A percentile compares a stretch with the other conserved stretches of the same genome.
These are phyloP conservation scores for Dendrobium huoshanense DNA, from an alignment of 106 monocot genomes.

Conservation along the genomic window DNA sequence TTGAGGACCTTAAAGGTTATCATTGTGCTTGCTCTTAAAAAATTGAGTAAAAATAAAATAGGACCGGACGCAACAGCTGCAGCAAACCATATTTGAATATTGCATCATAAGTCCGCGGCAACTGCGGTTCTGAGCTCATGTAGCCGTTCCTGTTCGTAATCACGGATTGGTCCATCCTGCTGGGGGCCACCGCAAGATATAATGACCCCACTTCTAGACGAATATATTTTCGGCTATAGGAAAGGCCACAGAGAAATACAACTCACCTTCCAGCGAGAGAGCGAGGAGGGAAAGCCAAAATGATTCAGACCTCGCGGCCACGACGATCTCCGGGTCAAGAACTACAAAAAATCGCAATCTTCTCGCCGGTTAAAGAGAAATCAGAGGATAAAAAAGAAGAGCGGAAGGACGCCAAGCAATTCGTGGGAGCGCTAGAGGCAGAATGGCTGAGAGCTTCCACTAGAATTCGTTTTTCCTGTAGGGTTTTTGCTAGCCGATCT, in stretches of 20 bases:
- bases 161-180: neutral
- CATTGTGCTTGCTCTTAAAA: neutral
- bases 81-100: neutral
- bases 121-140: neutral
- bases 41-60: neutral
- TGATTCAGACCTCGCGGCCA: conserved; percentile 11
- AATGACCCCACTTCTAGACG: neutral
- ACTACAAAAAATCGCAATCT: neutral
- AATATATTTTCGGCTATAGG: neutral
- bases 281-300: conserved; percentile 7
- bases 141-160: neutral
- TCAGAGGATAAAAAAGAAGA: neutral
- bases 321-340: conserved; percentile 5
- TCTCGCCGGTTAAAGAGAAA: neutral
- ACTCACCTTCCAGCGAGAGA: neutral
- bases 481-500: neutral
- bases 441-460: neutral
- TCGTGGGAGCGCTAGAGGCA: neutral
- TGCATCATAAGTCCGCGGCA: neutral
- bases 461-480: neutral
- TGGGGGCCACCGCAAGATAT: neutral
- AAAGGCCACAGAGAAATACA: neutral
- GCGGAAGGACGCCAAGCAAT: neutral
- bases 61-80: too few relatives aligned
- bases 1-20: neutral